Percentiles rank a stretch among this genome's conserved stretches.
These are phyloP conservation scores for Chloris gayana DNA, from an alignment of 176 grass and related monocot genomes.

Conservation along the genomic window DNA sequence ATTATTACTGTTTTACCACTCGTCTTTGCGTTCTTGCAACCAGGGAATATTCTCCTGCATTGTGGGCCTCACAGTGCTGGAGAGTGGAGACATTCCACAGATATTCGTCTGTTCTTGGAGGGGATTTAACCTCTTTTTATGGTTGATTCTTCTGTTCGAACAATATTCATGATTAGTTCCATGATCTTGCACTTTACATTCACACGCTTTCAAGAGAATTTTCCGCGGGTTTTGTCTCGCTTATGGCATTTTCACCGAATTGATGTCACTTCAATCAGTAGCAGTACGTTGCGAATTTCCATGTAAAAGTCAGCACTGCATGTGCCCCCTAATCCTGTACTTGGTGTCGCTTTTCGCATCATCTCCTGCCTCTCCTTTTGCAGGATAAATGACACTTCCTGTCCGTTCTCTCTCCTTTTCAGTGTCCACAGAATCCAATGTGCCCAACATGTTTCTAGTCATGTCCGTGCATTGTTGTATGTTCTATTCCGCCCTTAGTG, in stretches of 20 bases:
- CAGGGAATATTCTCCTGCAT: conserved; percentile 12
- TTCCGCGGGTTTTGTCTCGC: background rate
- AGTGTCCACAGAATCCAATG: background rate
- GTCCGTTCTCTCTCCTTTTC: conserved; percentile 10
- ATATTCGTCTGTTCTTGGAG: conserved; percentile 4
- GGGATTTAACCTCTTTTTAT: background rate
- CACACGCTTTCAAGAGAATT: background rate
- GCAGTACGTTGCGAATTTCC: conserved; percentile 17
- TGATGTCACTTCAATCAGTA: background rate
- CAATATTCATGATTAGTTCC: background rate
- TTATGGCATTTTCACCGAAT: background rate
- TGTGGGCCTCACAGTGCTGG: background rate
- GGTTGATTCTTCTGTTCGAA: background rate
- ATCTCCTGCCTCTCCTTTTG: background rate
- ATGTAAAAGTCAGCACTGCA: conserved; percentile 40
- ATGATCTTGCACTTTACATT: background rate
- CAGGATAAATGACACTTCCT: conserved; percentile 26
- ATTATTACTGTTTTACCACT: background rate
- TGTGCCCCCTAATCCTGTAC: conserved; percentile 23
- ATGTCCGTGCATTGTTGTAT: background rate
- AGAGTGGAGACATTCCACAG: background rate
- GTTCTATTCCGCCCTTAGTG: background rate
- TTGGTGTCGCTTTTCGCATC: conserved; percentile 35
- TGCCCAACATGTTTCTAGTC: background rate
- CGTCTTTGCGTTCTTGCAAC: background rate